These are phyloP conservation scores for Botrytis deweyae DNA, from an alignment of 2,329 filamentous ascomycete genomes.

Conservation along the genomic window DNA sequence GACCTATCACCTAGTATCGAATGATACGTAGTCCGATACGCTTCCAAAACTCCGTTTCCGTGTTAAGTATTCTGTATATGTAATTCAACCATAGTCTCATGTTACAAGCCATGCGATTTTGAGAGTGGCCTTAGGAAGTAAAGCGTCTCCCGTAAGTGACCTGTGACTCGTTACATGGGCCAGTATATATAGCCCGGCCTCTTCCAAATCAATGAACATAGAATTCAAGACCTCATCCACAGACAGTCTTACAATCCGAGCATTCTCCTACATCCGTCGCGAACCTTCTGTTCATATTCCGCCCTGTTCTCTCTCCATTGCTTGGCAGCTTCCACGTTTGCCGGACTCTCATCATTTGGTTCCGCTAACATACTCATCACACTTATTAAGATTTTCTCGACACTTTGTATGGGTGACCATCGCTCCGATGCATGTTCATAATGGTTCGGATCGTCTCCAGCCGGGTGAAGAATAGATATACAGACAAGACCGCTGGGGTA, in stretches of 20 bases:
- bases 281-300: conserved; percentile 85
- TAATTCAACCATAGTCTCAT: not conserved
- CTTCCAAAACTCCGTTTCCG: not conserved
- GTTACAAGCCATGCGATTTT: not conserved
- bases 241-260: conserved; percentile 61
- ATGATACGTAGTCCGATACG: not conserved
- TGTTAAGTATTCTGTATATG: not conserved
- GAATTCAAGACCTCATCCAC: not conserved
- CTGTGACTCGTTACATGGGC: not conserved
- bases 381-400: conserved; percentile 94
- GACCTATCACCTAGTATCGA: not conserved
- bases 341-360: conserved; percentile 94
- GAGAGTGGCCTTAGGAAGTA: not conserved
- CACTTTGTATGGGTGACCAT: conserved; percentile 95
- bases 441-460: conserved; percentile 96
- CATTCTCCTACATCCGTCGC: conserved; percentile 75
- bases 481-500: conserved; percentile 91
- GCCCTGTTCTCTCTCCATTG: conserved; percentile 85
- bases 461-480: conserved; percentile 96
- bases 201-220: not conserved
- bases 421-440: conserved; percentile 95
- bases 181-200: not conserved
- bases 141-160: not conserved
- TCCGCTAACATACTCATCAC: conserved; percentile 99
- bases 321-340: conserved; percentile 93